Conservation (phyloP, 352 stramenopile species). For the Phytophthora boehmeriae region DNA sequence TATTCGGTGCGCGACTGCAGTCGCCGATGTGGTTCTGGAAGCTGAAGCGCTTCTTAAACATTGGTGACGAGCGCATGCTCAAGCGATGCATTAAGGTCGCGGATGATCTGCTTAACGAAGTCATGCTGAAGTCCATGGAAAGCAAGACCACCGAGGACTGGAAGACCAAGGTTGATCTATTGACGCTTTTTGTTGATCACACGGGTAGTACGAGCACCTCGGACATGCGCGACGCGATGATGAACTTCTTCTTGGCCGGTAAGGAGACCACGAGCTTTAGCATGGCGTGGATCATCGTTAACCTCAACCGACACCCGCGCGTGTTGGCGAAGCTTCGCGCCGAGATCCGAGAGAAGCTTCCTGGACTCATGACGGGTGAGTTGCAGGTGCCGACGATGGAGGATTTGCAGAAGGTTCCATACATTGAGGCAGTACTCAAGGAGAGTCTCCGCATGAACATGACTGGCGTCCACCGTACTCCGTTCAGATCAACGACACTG, state of each 20-base stretch:
- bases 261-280: conserved; percentile 67
- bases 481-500: conserved; percentile 53
- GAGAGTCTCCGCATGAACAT: conserved; percentile 76
- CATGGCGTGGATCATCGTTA: conserved; percentile 63
- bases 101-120: conserved; percentile 44
- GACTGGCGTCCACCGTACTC: conserved; percentile 42
- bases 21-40: conserved; percentile 55
- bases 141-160: conserved; percentile 17
- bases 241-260: conserved; percentile 72
- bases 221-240: conserved; percentile 60
- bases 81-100: conserved; percentile 44
- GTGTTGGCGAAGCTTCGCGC: conserved; percentile 45
- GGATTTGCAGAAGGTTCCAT: conserved; percentile 57
- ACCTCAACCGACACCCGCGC: conserved; percentile 55
- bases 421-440: conserved; percentile 63
- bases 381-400: conserved; percentile 47
- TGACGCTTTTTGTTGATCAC: conserved; percentile 52
- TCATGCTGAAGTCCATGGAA: conserved; percentile 55
- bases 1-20: conserved; percentile 46
- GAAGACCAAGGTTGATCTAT: conserved; percentile 40
- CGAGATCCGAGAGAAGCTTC: conserved; percentile 42
- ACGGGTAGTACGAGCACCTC: conserved; percentile 39
- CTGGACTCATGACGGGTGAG: conserved; percentile 36
- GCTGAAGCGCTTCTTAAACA: conserved; percentile 44
- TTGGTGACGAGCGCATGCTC: conserved; percentile 42